These are phyloP conservation scores for Martiniozyma asiatica DNA, from an alignment of 1,139 yeast genomes.

Conservation along the genomic window DNA sequence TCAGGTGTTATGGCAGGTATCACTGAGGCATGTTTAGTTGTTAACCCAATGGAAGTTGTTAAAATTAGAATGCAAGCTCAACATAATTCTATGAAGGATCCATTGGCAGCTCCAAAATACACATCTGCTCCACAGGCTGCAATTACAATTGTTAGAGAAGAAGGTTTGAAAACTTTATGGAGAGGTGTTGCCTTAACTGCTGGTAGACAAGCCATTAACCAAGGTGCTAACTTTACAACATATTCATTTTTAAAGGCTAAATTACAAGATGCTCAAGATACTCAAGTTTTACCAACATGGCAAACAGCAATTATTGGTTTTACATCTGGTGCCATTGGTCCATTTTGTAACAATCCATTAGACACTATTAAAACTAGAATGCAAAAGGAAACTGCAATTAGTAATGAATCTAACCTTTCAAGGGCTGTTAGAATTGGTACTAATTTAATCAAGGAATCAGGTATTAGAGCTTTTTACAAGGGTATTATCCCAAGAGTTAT, in stretches of 20 bases:
- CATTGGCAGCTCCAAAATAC: slow-evolving; percentile 65
- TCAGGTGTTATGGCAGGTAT: slow-evolving; percentile 98
- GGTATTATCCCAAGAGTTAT: slow-evolving; percentile 98
- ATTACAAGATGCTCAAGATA: slow-evolving; percentile 54
- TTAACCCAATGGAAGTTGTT: slow-evolving; percentile 95
- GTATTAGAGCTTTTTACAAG: slow-evolving; percentile 75
- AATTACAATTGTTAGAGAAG: slow-evolving; percentile 74
- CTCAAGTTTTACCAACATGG: slow-evolving; percentile 73
- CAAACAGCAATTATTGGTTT: slow-evolving; percentile 89
- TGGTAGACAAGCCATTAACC: slow-evolving; percentile 96
- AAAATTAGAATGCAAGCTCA: slow-evolving; percentile 95
- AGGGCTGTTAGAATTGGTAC: slow-evolving; percentile 74
- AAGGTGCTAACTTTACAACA: slow-evolving; percentile 96
- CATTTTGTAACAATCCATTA: slow-evolving; percentile 92
- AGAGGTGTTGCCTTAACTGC: slow-evolving; percentile 95
- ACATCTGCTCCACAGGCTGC: slow-evolving; percentile 90
- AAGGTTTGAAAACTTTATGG: slow-evolving; percentile 80
- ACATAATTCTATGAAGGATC: slow-evolving; percentile 70
- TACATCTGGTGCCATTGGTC: slow-evolving; percentile 93
- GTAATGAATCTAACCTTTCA: slow-evolving; percentile 58
- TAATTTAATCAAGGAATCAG: slow-evolving; percentile 81
- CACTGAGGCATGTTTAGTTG: slow-evolving; percentile 90
- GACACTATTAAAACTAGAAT: slow-evolving; percentile 95
- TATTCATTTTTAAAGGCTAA: slow-evolving; percentile 73
- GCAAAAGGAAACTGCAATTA: slow-evolving; percentile 72